Evolutionary conservation across 2,329 filamentous ascomycete species (phyloP), one percentile per base, ranked within the genome.

Genomic region (Colletotrichum scovillei): DNA sequence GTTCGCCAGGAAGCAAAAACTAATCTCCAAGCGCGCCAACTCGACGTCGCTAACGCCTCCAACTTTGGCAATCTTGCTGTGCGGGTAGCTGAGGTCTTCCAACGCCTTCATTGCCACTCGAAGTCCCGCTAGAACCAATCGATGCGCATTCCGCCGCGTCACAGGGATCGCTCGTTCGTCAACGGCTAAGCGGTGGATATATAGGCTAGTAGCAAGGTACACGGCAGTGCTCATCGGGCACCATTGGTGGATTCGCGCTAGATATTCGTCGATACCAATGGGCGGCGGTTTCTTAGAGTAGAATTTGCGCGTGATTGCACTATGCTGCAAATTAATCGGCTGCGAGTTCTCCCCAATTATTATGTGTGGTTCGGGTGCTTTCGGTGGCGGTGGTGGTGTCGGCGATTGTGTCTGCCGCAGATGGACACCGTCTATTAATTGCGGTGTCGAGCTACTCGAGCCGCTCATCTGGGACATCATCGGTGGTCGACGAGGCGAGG

Each of bases 151-250:
- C 69, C 94, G 90, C 70, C 89, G 88, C 3, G 95, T 97, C 8
- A 98, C 93, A 0, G 92, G 92, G 26, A 98, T 92, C 28, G 93
- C 90, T 76, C 90, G 90, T 80, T 97, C 94, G 57, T 92, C 88
- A 14, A 96, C 91, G 0, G 93, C 93, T 55, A 98, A 87, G 28
- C 93, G 91, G 80, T 96, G 92, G 76, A 98, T 96, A 84, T 98
- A 98, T 9, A 93, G 87, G 59, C 94, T 95, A 5, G 95, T 93
- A 1, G 96, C 95, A 30, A 99, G 91, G 83, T 98, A 98, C 11
- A 98, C 96, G 28, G 93, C 96, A 0, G 95, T 95, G 75, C 94
- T 97, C 90, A 98, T 95, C 4, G 97, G 95, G 79, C 96, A 98
- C 84, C 93, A 98, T 71, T 91, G 91, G 83, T 98, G 95, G 72